Evolutionary conservation across 1,284 basidiomycete genomes (phyloP).

Genomic region (Microbotryum intermedium): DNA sequence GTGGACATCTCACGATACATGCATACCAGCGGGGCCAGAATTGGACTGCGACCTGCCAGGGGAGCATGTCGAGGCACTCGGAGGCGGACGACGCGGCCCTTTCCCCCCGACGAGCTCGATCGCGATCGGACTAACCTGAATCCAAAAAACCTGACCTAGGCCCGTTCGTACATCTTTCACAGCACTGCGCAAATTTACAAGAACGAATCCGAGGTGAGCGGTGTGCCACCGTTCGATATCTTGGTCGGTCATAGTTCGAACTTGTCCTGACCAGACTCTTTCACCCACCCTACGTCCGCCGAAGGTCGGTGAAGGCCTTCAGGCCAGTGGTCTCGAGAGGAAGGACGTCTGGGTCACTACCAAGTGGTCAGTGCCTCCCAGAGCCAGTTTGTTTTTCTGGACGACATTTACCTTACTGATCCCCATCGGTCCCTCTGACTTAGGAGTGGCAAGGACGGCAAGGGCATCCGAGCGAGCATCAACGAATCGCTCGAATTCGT

Average conservation of each 20-base stretch:
- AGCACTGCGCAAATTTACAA: not conserved
- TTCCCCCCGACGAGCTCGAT: not conserved
- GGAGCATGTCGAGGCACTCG: slow-evolving; percentile 20
- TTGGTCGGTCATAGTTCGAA: too few species aligned
- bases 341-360: slow-evolving; percentile 19
- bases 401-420: too few species aligned
- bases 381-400: too few species aligned
- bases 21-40: not conserved
- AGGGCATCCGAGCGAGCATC: slow-evolving; percentile 51
- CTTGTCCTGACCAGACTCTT: not conserved
- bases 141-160: too few species aligned
- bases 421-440: too few species aligned
- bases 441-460: slow-evolving; percentile 37
- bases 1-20: not conserved
- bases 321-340: slow-evolving; percentile 10
- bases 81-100: not conserved
- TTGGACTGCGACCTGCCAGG: slow-evolving; percentile 43
- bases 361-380: slow-evolving; percentile 9
- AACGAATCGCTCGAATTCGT: slow-evolving; percentile 49
- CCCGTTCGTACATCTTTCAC: too few species aligned
- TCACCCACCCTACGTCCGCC: slow-evolving; percentile 8
- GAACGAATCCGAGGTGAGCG: not conserved
- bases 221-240: too few species aligned
- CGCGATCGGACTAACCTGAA: not conserved
- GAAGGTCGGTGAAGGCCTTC: slow-evolving; percentile 16